Evolutionary conservation across 1,284 basidiomycete species (phyloP).

Genomic region (Agaricales sp.): DNA sequence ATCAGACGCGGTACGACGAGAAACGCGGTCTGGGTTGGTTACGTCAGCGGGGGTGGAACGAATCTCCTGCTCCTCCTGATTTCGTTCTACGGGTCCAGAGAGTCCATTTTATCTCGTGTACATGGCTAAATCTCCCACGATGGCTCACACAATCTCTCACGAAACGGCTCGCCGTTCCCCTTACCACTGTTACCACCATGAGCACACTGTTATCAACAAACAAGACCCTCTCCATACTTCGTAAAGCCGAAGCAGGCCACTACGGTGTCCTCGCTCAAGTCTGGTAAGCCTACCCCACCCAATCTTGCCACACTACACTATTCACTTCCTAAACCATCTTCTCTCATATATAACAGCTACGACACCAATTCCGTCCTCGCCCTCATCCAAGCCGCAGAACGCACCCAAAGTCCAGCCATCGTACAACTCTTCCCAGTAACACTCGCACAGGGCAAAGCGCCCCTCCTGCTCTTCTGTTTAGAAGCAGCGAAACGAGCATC

Average conservation of each 20-base stretch:
- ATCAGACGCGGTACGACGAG: no score
- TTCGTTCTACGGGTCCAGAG: no score
- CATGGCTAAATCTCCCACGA: no score
- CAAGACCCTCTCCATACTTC: slow-evolving; percentile 33
- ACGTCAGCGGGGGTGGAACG: no score
- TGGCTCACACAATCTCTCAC: no score
- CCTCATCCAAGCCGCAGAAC: slow-evolving; percentile 35
- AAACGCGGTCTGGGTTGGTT: no score
- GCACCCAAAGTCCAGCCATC: slow-evolving; percentile 32
- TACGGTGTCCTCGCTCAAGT: slow-evolving; percentile 35
- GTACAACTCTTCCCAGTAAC: slow-evolving; percentile 37
- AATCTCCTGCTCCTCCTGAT: no score
- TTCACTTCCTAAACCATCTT: neutral
- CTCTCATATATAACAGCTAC: slow-evolving; percentile 20
- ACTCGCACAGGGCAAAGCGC: slow-evolving; percentile 33
- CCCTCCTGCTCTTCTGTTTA: slow-evolving; percentile 37
- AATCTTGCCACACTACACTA: slow-evolving; percentile 6
- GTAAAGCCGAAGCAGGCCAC: slow-evolving; percentile 29
- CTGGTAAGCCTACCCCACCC: no score
- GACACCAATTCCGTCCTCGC: slow-evolving; percentile 34
- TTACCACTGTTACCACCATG: no score
- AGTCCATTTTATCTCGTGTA: no score
- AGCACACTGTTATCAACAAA: no score
- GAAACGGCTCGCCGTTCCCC: no score
- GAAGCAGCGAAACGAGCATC: slow-evolving; percentile 34